Evolutionary conservation across 139 green algal species (phyloP).

Genomic region (Chlorella sp.): DNA sequence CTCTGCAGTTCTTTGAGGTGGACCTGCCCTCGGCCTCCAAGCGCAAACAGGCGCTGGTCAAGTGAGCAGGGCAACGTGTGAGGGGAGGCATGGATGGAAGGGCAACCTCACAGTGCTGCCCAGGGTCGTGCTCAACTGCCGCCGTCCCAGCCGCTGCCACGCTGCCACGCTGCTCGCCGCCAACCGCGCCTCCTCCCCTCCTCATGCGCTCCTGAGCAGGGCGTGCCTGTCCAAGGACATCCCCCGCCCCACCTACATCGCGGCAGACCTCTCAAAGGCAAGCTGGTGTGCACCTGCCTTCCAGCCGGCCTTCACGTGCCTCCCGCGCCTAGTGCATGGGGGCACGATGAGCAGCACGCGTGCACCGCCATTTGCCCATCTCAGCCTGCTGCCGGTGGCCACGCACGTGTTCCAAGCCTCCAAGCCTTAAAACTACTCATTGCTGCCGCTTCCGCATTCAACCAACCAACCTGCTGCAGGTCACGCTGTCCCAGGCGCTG

Average conservation of each 20-base stretch:
- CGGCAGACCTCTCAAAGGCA: slow-evolving; percentile 57
- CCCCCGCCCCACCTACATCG: slow-evolving; percentile 63
- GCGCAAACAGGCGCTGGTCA: slow-evolving; percentile 64
- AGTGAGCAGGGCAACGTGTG: not conserved
- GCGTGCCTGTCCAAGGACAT: slow-evolving; percentile 51
- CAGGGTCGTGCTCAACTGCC: not conserved
- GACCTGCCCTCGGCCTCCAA: slow-evolving; percentile 68
- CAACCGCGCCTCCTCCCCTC: not conserved
- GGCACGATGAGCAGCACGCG: too few relatives aligned
- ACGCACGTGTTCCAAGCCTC: too few relatives aligned
- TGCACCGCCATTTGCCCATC: too few relatives aligned
- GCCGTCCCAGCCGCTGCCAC: not conserved
- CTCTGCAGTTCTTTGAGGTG: slow-evolving; percentile 60
- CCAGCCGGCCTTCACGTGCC: too few relatives aligned
- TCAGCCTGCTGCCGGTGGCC: too few relatives aligned
- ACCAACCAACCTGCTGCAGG: not conserved
- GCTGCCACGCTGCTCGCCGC: not conserved
- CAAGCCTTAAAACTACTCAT: too few relatives aligned
- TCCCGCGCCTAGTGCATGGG: too few relatives aligned
- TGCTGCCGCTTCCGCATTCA: too few relatives aligned
- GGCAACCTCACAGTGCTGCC: too few relatives aligned
- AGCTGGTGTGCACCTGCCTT: too few relatives aligned
- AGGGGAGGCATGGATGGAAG: not conserved
- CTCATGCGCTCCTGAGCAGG: not conserved
- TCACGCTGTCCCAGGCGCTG: slow-evolving; percentile 59